Evolutionary conservation across 768 basidiomycete genomes (phyloP), one percentile per base, ranked within the genome.

Genomic region (Neoboletus magnificus): DNA sequence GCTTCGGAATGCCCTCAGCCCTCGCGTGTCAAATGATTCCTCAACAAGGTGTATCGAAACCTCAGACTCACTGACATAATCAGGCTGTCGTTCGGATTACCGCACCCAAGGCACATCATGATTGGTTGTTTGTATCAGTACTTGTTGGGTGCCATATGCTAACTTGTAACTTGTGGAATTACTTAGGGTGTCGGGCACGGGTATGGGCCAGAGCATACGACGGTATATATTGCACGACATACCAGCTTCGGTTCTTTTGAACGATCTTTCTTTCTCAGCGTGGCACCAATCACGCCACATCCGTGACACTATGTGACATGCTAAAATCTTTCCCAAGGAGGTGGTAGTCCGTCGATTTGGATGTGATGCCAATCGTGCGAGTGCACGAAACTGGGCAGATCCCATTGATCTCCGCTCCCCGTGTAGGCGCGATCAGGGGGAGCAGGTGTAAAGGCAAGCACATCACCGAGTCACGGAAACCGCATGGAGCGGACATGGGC

Each of bases 401-500:
- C 18, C 10, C 13, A 23, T 45, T 23, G 27, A 50, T 43, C 9
- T 54, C 35, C 33, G 39, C 22, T 22, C 33, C 22, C 20, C 12
- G 12, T 57, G 54, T 40, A 44, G 55, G 30, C 5, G 35, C n/a
- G 23, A 39, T 39, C 20, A 10, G 45, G 18, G 29, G 27, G 8
- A n/a, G n/a, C 49, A 50, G 32, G 46, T 20, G 40, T n/a, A 10
- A 35, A 45, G 23, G 18, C 3, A 39, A 27, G 9, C 10, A 27
- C 22, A 16, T 37, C 29, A 46, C 44, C 29, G 40, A 44, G 25
- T 56, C 50, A 52, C 47, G 15, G 43, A 46, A 50, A 23, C 48
- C 60, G 47, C 58, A 43, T 48, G 64, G 37, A 18, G 12, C 16
- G 41, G 39, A 40, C 52, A 37, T 37, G 50, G 13, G 23, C 22